These are phyloP conservation scores for Pisolithus orientalis DNA, from an alignment of 768 basidiomycete species.

Conservation along the genomic window DNA sequence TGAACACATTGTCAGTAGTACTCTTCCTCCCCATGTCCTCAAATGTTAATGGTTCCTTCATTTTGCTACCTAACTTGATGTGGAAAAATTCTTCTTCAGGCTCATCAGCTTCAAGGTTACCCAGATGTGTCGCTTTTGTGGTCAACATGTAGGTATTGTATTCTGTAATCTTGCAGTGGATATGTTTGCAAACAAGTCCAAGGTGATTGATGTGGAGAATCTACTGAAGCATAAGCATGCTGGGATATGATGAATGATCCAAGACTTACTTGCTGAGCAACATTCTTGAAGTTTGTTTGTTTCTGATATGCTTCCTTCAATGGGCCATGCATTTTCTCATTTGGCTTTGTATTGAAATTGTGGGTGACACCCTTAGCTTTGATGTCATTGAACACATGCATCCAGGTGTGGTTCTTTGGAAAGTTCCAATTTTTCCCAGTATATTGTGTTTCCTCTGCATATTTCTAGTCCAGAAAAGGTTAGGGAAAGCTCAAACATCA, in stretches of 20 bases:
- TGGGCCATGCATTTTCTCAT: neutral
- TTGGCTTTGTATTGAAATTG: neutral
- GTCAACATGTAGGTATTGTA: too few relatives aligned
- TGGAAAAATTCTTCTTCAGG: neutral
- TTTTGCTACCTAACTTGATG: neutral
- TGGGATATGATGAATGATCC: constrained; percentile 6
- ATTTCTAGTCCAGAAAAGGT: neutral
- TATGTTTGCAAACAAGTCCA: neutral
- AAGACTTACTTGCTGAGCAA: constrained; percentile 24
- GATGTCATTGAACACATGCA: too few relatives aligned
- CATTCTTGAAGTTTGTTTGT: constrained; percentile 30
- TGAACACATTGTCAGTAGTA: neutral
- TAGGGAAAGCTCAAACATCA: neutral
- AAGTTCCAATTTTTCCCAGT: neutral
- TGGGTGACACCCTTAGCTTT: constrained; percentile 3
- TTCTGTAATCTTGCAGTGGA: too few relatives aligned
- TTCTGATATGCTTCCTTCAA: constrained; percentile 12
- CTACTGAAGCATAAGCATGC: neutral
- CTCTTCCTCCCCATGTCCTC: neutral
- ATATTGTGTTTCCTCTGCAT: neutral
- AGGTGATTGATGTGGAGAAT: constrained; percentile 3
- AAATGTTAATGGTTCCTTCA: neutral
- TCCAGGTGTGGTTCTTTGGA: neutral
- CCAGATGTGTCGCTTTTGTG: too few relatives aligned
- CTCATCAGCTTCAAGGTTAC: too few relatives aligned